phyloP scores from a whole-genome alignment of 441 rosid species.

The Iberis amara region DNA sequence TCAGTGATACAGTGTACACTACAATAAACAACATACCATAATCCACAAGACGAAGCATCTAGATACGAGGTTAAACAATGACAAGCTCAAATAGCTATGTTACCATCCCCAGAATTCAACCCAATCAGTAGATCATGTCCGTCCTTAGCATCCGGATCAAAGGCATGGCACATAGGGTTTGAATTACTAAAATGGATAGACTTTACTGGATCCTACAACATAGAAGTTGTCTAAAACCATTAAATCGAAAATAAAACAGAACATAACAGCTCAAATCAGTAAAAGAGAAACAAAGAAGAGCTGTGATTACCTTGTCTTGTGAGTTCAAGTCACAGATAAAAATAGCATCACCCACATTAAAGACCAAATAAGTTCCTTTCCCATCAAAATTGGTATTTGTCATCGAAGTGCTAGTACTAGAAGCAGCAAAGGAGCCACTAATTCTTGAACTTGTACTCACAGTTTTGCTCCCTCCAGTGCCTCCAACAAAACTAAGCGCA shows the following conservation, averaged over 20 bases:
- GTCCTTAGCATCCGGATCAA: slow-evolving; percentile 88
- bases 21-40: slow-evolving; percentile 40
- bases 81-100: slow-evolving; percentile 18
- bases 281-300: slow-evolving; percentile 14
- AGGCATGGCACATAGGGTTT: slow-evolving; percentile 88
- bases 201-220: slow-evolving; percentile 48
- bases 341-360: slow-evolving; percentile 60
- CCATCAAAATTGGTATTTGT: slow-evolving; percentile 82
- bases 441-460: slow-evolving; percentile 59
- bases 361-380: slow-evolving; percentile 86
- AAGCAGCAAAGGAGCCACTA: slow-evolving; percentile 71
- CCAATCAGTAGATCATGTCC: slow-evolving; percentile 97
- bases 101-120: slow-evolving; percentile 77
- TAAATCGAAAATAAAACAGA: slow-evolving; percentile 16
- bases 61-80: slow-evolving; percentile 13
- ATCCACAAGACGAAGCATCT: slow-evolving; percentile 22
- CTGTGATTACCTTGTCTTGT: slow-evolving; percentile 76
- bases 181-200: slow-evolving; percentile 87
- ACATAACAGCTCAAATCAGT: neutral
- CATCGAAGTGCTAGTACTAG: slow-evolving; percentile 55
- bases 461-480: slow-evolving; percentile 80
- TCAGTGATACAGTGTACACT: slow-evolving; percentile 63
- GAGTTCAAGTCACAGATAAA: slow-evolving; percentile 96
- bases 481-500: slow-evolving; percentile 83
- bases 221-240: slow-evolving; percentile 19